Evolutionary conservation across 2,329 filamentous ascomycete genomes (phyloP).

Genomic region (Phymatotrichopsis omnivora): DNA sequence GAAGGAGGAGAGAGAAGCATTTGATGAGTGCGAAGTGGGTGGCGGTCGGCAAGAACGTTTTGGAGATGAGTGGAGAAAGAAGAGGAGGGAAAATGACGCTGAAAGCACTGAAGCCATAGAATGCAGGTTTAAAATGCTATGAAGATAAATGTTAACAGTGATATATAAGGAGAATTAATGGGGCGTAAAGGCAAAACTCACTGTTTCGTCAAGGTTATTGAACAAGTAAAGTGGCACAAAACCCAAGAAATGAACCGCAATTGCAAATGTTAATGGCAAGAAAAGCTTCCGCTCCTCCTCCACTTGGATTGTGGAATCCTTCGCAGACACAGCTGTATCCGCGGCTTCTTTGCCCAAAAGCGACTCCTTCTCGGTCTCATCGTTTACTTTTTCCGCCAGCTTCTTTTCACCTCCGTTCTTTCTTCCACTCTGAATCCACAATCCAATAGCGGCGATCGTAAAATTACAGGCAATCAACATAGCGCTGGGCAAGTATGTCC

Average conservation of each 20-base stretch:
- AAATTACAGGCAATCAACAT: slow-evolving; percentile 94
- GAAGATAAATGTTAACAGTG: slow-evolving; percentile 17
- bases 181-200: slow-evolving; percentile 39
- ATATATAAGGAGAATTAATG: neutral
- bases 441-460: slow-evolving; percentile 82
- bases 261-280: slow-evolving; percentile 62
- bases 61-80: slow-evolving; percentile 47
- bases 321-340: slow-evolving; percentile 21
- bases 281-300: slow-evolving; percentile 56
- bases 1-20: slow-evolving; percentile 81
- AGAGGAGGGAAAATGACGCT: slow-evolving; percentile 49
- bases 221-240: slow-evolving; percentile 77
- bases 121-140: slow-evolving; percentile 42
- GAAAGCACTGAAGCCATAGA: slow-evolving; percentile 46
- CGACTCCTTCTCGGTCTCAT: neutral
- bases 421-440: slow-evolving; percentile 83
- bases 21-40: slow-evolving; percentile 73
- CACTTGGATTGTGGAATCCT: slow-evolving; percentile 32
- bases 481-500: slow-evolving; percentile 92
- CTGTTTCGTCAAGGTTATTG: slow-evolving; percentile 58
- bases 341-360: slow-evolving; percentile 15
- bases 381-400: slow-evolving; percentile 21
- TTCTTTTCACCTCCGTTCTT: slow-evolving; percentile 26
- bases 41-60: slow-evolving; percentile 44
- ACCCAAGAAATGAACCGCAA: slow-evolving; percentile 63